phyloP scores from a whole-genome alignment of 495 filamentous ascomycete genomes.

The Staphylotrichum tortipilum region DNA sequence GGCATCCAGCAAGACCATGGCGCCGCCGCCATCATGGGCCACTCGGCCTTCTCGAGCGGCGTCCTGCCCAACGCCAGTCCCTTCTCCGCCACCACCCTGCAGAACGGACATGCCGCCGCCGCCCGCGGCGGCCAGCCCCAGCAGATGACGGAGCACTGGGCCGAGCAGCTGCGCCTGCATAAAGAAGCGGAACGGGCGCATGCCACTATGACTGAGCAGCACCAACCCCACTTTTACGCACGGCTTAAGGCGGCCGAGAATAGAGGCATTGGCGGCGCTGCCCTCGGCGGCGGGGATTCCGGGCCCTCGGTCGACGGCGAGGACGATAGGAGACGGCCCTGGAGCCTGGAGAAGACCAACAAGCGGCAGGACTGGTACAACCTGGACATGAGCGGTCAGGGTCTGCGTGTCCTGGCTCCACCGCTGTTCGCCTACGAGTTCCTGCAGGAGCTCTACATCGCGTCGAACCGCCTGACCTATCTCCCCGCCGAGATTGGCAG shows the following conservation, averaged over 20 bases:
- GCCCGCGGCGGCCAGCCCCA: conserved; percentile 36
- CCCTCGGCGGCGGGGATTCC: conserved; percentile 19
- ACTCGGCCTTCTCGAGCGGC: conserved; percentile 72
- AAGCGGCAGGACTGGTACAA: conserved; percentile 80
- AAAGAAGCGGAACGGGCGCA: conserved; percentile 59
- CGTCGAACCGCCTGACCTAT: conserved; percentile 73
- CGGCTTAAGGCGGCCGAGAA: conserved; percentile 46
- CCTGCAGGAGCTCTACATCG: conserved; percentile 81
- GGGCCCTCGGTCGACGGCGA: conserved; percentile 48
- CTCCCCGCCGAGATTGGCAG: conserved; percentile 72
- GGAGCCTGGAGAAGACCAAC: conserved; percentile 44
- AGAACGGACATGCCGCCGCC: conserved; percentile 58
- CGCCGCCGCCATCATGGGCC: conserved; percentile 48
- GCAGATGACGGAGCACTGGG: conserved; percentile 71
- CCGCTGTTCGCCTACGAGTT: conserved; percentile 79
- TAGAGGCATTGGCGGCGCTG: conserved; percentile 45
- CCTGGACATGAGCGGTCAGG: conserved; percentile 89
- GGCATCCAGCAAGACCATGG: conserved; percentile 62
- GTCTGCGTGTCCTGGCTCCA: conserved; percentile 66
- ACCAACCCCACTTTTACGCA: conserved; percentile 47
- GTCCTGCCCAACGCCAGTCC: conserved; percentile 65
- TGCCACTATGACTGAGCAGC: conserved; percentile 56
- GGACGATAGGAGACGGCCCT: conserved; percentile 56
- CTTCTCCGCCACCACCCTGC: conserved; percentile 62
- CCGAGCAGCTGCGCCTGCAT: conserved; percentile 71